Evolutionary conservation across 106 monocot species (phyloP).

Genomic region (Dioscorea alata): DNA sequence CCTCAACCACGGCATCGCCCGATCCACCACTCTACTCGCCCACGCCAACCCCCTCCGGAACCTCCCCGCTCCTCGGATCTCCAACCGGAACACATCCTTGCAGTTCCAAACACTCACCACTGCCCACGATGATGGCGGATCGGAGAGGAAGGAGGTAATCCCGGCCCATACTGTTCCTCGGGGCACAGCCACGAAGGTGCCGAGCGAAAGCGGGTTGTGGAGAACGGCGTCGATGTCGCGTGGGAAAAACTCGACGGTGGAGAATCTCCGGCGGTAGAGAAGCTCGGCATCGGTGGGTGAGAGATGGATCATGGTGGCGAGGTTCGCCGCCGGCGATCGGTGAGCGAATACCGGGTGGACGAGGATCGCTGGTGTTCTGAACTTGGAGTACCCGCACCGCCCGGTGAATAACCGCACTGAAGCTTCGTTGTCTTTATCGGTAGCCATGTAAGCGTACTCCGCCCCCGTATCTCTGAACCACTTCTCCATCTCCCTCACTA

Average conservation of each 20-base stretch:
- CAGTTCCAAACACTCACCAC: conserved; percentile 60
- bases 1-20: conserved; percentile 41
- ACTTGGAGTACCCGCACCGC: conserved; percentile 64
- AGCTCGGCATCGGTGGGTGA: conserved; percentile 28
- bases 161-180: conserved; percentile 8
- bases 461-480: conserved; percentile 58
- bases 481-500: conserved; percentile 47
- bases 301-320: conserved; percentile 22
- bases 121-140: conserved; percentile 53
- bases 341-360: conserved; percentile 74
- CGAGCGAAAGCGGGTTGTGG: conserved; percentile 37
- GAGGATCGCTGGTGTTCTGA: conserved; percentile 62
- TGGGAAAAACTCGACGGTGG: conserved; percentile 57
- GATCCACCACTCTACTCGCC: conserved; percentile 33
- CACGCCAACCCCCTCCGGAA: conserved; percentile 24
- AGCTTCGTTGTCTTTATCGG: conserved; percentile 61
- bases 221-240: conserved; percentile 55
- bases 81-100: conserved; percentile 43
- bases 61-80: conserved; percentile 38
- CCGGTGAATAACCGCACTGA: conserved; percentile 55
- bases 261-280: conserved; percentile 41
- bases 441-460: conserved; percentile 88
- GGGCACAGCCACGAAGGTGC: conserved; percentile 38
- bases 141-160: conserved; percentile 22
- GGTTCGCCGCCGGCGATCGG: conserved; percentile 17